Conservation (phyloP, 2,329 filamentous ascomycete genomes). For the Sordariomycetes sp. region DNA sequence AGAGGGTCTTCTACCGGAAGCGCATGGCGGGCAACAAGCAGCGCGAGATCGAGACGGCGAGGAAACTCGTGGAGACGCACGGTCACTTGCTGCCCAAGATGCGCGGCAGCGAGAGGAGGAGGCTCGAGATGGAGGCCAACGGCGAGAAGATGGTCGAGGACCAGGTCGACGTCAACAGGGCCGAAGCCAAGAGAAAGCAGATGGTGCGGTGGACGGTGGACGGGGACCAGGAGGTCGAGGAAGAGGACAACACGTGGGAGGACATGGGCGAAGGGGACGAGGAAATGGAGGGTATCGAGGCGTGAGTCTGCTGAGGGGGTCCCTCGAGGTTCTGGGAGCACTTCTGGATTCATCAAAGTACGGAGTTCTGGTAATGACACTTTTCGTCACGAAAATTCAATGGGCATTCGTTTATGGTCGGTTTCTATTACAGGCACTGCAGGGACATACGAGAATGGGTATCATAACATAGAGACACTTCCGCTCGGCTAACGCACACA, state of each 20-base stretch:
- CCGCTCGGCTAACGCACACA: not conserved
- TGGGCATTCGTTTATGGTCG: not conserved
- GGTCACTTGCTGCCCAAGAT: slow-evolving; percentile 77
- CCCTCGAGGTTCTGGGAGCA: slow-evolving; percentile 4
- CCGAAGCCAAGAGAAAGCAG: slow-evolving; percentile 16
- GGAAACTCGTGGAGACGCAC: slow-evolving; percentile 83
- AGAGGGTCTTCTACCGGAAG: slow-evolving; percentile 87
- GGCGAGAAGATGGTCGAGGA: slow-evolving; percentile 5
- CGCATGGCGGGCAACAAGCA: slow-evolving; percentile 86
- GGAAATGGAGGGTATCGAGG: slow-evolving; percentile 27
- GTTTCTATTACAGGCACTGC: not conserved
- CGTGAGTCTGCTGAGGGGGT: slow-evolving; percentile 9
- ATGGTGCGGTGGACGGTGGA: slow-evolving; percentile 9
- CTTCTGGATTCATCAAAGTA: slow-evolving; percentile 4
- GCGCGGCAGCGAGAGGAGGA: slow-evolving; percentile 47
- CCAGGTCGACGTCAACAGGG: slow-evolving; percentile 23
- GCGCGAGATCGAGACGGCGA: slow-evolving; percentile 63
- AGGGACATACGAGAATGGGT: not conserved
- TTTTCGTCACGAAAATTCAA: slow-evolving; percentile 1
- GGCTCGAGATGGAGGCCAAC: slow-evolving; percentile 22
- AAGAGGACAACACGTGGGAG: slow-evolving; percentile 14
- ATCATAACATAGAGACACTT: not conserved
- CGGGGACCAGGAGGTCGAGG: slow-evolving; percentile 13
- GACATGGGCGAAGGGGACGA: slow-evolving; percentile 19
- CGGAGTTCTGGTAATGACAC: slow-evolving; percentile 3